Evolutionary conservation across 352 stramenopile species (phyloP), one percentile per base, ranked within the genome.

Genomic region (Pythium coloratum): DNA sequence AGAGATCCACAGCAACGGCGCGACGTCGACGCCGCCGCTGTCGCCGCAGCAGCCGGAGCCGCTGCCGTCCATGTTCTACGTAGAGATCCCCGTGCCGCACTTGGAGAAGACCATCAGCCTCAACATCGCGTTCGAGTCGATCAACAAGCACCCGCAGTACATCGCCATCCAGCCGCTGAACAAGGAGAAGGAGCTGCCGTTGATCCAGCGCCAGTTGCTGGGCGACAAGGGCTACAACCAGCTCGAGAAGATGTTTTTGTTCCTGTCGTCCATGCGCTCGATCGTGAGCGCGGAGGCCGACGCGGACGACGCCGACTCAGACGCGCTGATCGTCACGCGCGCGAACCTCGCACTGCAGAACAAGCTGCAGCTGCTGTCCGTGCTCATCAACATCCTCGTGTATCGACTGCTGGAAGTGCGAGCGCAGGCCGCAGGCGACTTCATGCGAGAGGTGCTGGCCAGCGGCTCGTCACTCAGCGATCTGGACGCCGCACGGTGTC

Each of bases 221-320:
- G 86, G 86, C 3, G 82, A 95, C 71, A 95, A 95, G 57, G 86
- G 87, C n/a, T 95, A 92, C 82, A 91, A 89, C 68, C 85, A 93
- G 59, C 77, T 95, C 6, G 77, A 92, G 71, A 91, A 91, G 58
- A 95, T 95, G 84, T 93, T 95, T 55, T 69, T 82, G 69, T 92
- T 94, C 55, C 56, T 94, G 64, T 73, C 84, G 32, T 89, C 83
- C n/a, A 89, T 94, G 82, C 81, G 82, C 18, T 85, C 82, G 16
- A 89, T 94, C 62, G 75, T 94, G 33, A 81, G 77, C 16, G 77
- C 81, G 20, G 76, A 85, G 20, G 33, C 40, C 18, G 47, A 55
- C 4, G 47, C 16, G 13, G 44, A 42, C 10, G 36, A 13, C n/a
- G 47, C 18, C 20, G 10, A 55, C 47, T 34, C 30, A 28, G 16